Base-by-base conservation (phyloP, 108 stramenopile genomes). In the Fragilariopsis cylindrus region DNA sequence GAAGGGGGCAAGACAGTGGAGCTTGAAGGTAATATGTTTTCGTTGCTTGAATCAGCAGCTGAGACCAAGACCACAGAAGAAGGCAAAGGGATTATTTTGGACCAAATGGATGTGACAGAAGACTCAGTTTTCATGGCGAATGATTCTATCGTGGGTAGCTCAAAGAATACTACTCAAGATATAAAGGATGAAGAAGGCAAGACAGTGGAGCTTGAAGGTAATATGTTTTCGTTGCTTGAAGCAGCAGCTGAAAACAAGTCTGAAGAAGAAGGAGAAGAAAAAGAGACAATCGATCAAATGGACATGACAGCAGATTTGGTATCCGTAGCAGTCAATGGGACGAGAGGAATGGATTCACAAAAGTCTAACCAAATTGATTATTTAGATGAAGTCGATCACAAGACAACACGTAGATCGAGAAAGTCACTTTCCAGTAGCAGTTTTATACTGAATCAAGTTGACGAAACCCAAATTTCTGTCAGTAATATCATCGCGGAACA, bases 1-100 rank as follows among this genome's bases (percentile, higher is more conserved):
- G 50, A 63, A n/a, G 69, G 30, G 30, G 52, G 52, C 13, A 54
- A 55, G 69, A 70, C 54, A 45, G 65, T 48, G n/a, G 65, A 65
- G 45, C 69, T 70, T 16, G 78, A 79, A 56, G 73, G 74, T 21
- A 75, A 55, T 41, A 68, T 79, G 5, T 41, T 67, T 7, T 69
- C 66, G 0, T 45, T 79, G 40, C 45, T 73, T 3, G 60, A 77
- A 48, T 57, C 68, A 16, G 11, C 64, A 52, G 46, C 7, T 21
- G 53, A 67, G 13, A 39, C 8, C 18, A 18, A 12, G 21, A 30
- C 30, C 30, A 19, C 52, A 49, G 30, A 4, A 11, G 54, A 70
- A 70, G 11, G n/a, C 52, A 12, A 56, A 7, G 46, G 15, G 7
- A 15, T 15, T 44, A 30, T 40, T 41, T 21, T 11, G 7, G 21